A percentile compares a stretch with the other conserved stretches of the same genome.
These are phyloP conservation scores for Leptodontidium sp. DNA, from an alignment of 2,329 filamentous ascomycete species.

Conservation along the genomic window DNA sequence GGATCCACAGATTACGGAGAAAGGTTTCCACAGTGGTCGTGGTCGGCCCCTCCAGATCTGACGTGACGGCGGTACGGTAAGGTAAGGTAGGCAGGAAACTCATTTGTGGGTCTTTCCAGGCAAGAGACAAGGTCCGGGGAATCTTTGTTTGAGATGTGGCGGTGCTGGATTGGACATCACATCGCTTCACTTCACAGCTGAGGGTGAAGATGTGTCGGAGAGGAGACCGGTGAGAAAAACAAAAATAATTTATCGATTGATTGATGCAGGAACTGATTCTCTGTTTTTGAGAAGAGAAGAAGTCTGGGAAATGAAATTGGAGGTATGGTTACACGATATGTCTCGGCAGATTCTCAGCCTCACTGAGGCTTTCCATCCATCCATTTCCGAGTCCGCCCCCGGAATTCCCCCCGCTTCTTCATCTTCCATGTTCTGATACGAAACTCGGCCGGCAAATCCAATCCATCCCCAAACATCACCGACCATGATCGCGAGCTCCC, in stretches of 20 bases:
- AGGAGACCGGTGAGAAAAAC: background rate
- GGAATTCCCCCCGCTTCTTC: background rate
- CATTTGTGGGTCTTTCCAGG: constrained; percentile 2
- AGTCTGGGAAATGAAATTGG: background rate
- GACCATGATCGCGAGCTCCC: background rate
- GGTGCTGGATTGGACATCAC: constrained; percentile 15
- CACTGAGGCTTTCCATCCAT: background rate
- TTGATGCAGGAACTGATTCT: too few species aligned
- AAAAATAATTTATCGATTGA: background rate
- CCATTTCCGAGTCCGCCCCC: background rate
- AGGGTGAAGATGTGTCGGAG: background rate
- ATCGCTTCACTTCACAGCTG: background rate
- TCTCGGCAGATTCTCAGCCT: constrained; percentile 12
- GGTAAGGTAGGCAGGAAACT: constrained; percentile 1
- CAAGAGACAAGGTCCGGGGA: constrained; percentile 3
- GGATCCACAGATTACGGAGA: background rate
- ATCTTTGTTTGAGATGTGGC: constrained; percentile 9
- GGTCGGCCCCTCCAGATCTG: constrained; percentile 9
- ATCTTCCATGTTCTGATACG: background rate
- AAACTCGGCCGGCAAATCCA: constrained; percentile 6
- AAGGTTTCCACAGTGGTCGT: background rate
- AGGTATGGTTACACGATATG: constrained; percentile 8
- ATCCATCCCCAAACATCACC: background rate
- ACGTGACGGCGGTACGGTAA: background rate
- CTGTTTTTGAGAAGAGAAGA: background rate